These are phyloP conservation scores for Neonectria punicea DNA, from an alignment of 2,329 filamentous ascomycete genomes.

Conservation along the genomic window DNA sequence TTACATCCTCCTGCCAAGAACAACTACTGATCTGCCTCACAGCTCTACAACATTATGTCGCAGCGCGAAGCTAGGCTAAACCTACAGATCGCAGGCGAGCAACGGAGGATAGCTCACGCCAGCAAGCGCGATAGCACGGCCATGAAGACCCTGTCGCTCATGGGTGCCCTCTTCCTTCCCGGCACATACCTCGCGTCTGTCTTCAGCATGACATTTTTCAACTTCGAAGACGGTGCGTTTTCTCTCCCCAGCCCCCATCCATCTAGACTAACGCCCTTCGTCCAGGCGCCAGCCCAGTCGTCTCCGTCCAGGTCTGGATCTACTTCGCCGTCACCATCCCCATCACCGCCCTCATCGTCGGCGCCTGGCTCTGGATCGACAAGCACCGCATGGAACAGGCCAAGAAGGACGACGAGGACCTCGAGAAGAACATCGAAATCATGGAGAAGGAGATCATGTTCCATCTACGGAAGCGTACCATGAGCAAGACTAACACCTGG, in stretches of 20 bases:
- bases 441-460: constrained; percentile 69
- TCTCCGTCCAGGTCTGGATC: constrained; percentile 67
- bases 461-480: constrained; percentile 64
- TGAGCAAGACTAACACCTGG: constrained; percentile 67
- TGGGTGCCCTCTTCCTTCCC: constrained; percentile 71
- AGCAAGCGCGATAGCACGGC: constrained; percentile 71
- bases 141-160: constrained; percentile 73
- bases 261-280: constrained; percentile 5
- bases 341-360: constrained; percentile 64
- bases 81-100: constrained; percentile 70
- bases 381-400: constrained; percentile 60
- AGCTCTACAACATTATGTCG: constrained; percentile 74
- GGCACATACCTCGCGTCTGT: constrained; percentile 71
- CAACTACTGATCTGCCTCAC: constrained; percentile 19
- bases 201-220: constrained; percentile 75
- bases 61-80: constrained; percentile 73
- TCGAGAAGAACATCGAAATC: constrained; percentile 64
- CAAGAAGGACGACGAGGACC: constrained; percentile 59
- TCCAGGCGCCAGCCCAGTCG: constrained; percentile 51
- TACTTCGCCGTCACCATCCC: constrained; percentile 72
- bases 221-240: constrained; percentile 62
- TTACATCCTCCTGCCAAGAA: neutral
- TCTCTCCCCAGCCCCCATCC: neutral
- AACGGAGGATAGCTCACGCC: constrained; percentile 67
- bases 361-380: constrained; percentile 66